A percentile compares a stretch with the other conserved stretches of the same genome.
phyloP scores from a whole-genome alignment of 306 rosid genomes.

The Cicer yamashitae region DNA sequence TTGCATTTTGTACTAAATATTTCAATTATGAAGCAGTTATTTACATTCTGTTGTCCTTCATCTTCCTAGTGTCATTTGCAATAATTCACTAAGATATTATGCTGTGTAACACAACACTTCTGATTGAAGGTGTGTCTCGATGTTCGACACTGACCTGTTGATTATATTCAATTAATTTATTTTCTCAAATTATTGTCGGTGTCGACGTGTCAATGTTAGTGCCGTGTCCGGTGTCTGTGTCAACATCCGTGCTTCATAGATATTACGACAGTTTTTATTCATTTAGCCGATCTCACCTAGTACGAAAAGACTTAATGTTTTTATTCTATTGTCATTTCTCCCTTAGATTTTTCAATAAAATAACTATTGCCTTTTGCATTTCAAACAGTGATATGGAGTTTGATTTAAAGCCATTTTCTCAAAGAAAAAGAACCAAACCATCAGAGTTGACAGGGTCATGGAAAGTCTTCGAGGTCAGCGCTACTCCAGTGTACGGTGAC shows the following conservation, averaged over 20 bases:
- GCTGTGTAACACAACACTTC: too few species aligned
- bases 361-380: constrained; percentile 23
- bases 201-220: too few species aligned
- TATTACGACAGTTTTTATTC: background rate
- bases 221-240: too few species aligned
- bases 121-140: too few species aligned
- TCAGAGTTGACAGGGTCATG: constrained; percentile 82
- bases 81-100: background rate
- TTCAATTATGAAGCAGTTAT: constrained; percentile 14
- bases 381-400: constrained; percentile 64
- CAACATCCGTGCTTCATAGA: background rate
- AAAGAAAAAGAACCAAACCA: constrained; percentile 70
- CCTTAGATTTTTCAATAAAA: constrained; percentile 13
- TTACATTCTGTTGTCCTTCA: background rate
- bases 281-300: background rate
- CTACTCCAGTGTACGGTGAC: constrained; percentile 74
- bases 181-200: too few species aligned
- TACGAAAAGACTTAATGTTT: background rate
- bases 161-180: too few species aligned
- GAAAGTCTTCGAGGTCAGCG: constrained; percentile 90
- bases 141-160: too few species aligned
- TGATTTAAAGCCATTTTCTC: constrained; percentile 73
- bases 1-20: background rate
- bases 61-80: background rate
- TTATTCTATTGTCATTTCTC: background rate